A percentile compares a stretch with the other conserved stretches of the same genome.
These are phyloP conservation scores for Fagus crenata DNA, from an alignment of 306 rosid genomes.

Conservation along the genomic window DNA sequence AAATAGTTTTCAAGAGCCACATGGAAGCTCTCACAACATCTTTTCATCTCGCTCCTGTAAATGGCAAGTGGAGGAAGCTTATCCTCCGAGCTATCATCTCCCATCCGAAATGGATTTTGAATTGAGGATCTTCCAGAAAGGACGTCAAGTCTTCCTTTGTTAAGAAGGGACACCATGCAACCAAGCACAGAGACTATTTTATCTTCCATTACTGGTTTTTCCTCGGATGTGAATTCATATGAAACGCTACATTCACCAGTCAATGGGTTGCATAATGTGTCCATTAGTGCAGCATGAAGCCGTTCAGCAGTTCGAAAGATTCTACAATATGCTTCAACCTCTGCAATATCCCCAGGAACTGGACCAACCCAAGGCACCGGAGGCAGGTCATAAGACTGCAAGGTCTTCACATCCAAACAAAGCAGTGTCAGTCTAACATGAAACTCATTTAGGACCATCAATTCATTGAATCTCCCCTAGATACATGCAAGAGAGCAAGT, in stretches of 20 bases:
- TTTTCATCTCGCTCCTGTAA: slow-evolving; percentile 87
- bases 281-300: slow-evolving; percentile 71
- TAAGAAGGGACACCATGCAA: slow-evolving; percentile 73
- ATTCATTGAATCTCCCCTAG: not conserved
- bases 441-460: slow-evolving; percentile 13
- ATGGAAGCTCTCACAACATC: slow-evolving; percentile 96
- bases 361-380: slow-evolving; percentile 74
- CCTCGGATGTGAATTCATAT: slow-evolving; percentile 56
- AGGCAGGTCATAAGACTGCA: slow-evolving; percentile 42
- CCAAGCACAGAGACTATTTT: slow-evolving; percentile 92
- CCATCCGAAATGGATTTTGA: slow-evolving; percentile 38
- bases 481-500: not conserved
- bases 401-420: slow-evolving; percentile 42
- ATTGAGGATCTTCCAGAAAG: slow-evolving; percentile 72
- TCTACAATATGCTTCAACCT: slow-evolving; percentile 94
- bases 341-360: slow-evolving; percentile 94
- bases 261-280: slow-evolving; percentile 72
- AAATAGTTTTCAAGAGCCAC: slow-evolving; percentile 80
- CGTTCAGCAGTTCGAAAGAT: slow-evolving; percentile 76
- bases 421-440: slow-evolving; percentile 14
- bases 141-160: slow-evolving; percentile 71
- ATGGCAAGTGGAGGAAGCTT: slow-evolving; percentile 71
- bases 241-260: slow-evolving; percentile 85
- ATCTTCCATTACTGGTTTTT: slow-evolving; percentile 72
- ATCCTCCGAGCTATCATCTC: slow-evolving; percentile 54